Evolutionary conservation across 169 alveolate species (phyloP).

Genomic region (Theileria equi): DNA sequence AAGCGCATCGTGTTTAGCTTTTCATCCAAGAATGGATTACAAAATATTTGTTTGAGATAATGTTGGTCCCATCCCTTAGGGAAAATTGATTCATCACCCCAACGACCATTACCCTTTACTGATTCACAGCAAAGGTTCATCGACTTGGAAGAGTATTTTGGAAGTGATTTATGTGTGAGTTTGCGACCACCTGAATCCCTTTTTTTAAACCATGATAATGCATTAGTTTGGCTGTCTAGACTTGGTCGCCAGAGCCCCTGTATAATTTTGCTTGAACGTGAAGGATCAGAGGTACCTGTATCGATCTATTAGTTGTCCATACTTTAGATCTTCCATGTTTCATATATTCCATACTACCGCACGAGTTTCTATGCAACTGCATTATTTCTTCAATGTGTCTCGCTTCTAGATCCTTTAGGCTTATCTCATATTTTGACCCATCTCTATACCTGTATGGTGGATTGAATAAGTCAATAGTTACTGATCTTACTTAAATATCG

Average conservation of each 20-base stretch:
- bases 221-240: slow-evolving; percentile 72
- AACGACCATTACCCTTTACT: slow-evolving; percentile 83
- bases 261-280: not conserved
- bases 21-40: slow-evolving; percentile 68
- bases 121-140: slow-evolving; percentile 77
- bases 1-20: slow-evolving; percentile 9
- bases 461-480: not conserved
- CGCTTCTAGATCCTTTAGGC: slow-evolving; percentile 80
- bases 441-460: slow-evolving; percentile 55
- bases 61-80: slow-evolving; percentile 86
- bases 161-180: slow-evolving; percentile 64
- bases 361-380: slow-evolving; percentile 71
- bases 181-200: slow-evolving; percentile 57
- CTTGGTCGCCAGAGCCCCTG: slow-evolving; percentile 86
- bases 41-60: slow-evolving; percentile 75
- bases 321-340: slow-evolving; percentile 76
- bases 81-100: slow-evolving; percentile 83
- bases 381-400: slow-evolving; percentile 72
- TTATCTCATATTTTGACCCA: slow-evolving; percentile 73
- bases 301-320: slow-evolving; percentile 71
- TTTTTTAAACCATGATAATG: slow-evolving; percentile 78
- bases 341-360: slow-evolving; percentile 70
- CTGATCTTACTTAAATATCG: slow-evolving; percentile 62
- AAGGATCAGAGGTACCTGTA: slow-evolving; percentile 58
- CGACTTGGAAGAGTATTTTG: slow-evolving; percentile 81